Evolutionary conservation across 805 yeast genomes (phyloP).

Genomic region (Jamesozyma piceae): DNA sequence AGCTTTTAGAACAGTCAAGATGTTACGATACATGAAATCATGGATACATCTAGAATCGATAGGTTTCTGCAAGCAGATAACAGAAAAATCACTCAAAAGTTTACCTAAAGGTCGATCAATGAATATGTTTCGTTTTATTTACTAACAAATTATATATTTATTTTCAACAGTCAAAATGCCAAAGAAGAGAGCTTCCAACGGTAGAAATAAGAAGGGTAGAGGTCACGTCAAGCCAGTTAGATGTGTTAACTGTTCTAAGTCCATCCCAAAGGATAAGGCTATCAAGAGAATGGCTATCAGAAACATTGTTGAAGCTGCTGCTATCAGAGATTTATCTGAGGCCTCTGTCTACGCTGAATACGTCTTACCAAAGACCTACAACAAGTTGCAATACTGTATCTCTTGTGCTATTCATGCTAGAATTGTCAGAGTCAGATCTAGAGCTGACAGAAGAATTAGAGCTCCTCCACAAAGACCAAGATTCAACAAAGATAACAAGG

Average conservation of each 20-base stretch:
- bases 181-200: slow-evolving; percentile 99
- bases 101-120: no score
- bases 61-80: no score
- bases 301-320: slow-evolving; percentile 99
- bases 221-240: slow-evolving; percentile 99
- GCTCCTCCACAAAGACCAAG: slow-evolving; percentile 99
- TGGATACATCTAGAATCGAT: no score
- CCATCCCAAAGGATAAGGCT: slow-evolving; percentile 99
- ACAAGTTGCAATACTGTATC: slow-evolving; percentile 99
- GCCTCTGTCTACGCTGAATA: slow-evolving; percentile 98
- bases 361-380: slow-evolving; percentile 98
- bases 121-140: no score
- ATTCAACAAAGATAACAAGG: slow-evolving; percentile 92
- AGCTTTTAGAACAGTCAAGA: no score
- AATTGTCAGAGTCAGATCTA: slow-evolving; percentile 99
- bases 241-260: slow-evolving; percentile 99
- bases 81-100: no score
- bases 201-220: slow-evolving; percentile 99
- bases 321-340: slow-evolving; percentile 98
- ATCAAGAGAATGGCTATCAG: slow-evolving; percentile 99
- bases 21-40: no score
- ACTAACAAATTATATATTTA: background rate
- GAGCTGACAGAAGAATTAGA: slow-evolving; percentile 97
- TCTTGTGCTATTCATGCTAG: slow-evolving; percentile 99
- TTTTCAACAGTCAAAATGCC: slow-evolving; percentile 53